phyloP scores from a whole-genome alignment of 2,329 filamentous ascomycete species.

The Cladosporium sphaerospermum region DNA sequence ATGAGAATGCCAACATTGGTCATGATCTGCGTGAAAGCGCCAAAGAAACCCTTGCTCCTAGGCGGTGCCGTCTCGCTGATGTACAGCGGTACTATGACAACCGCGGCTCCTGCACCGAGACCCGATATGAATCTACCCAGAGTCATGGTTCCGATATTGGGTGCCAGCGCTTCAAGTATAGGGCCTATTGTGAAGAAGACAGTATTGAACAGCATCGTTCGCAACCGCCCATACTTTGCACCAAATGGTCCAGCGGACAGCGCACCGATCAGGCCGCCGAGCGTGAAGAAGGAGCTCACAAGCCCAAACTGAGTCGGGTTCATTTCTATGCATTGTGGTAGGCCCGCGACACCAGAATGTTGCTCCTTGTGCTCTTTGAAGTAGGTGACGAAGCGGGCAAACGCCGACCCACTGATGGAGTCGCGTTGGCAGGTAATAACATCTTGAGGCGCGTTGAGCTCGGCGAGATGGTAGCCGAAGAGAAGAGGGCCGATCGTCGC shows the following conservation, averaged over 20 bases:
- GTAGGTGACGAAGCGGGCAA: slow-evolving; percentile 14
- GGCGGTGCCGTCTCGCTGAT: slow-evolving; percentile 85
- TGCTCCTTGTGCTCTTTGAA: slow-evolving; percentile 3
- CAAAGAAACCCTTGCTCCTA: slow-evolving; percentile 58
- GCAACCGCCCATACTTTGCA: slow-evolving; percentile 66
- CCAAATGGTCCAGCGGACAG: slow-evolving; percentile 73
- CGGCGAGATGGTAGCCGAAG: slow-evolving; percentile 90
- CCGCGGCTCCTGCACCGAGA: slow-evolving; percentile 77
- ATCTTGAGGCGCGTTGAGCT: slow-evolving; percentile 91
- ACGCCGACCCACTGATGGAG: slow-evolving; percentile 32
- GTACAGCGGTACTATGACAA: slow-evolving; percentile 90
- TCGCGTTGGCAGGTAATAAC: slow-evolving; percentile 72
- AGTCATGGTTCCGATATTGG: slow-evolving; percentile 60
- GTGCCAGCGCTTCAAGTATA: slow-evolving; percentile 64
- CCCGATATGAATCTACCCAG: slow-evolving; percentile 75
- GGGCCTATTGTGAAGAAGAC: slow-evolving; percentile 72
- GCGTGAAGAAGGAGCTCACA: slow-evolving; percentile 82
- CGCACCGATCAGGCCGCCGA: slow-evolving; percentile 81
- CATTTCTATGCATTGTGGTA: slow-evolving; percentile 85
- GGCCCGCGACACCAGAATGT: slow-evolving; percentile 15
- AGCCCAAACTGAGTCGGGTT: slow-evolving; percentile 71
- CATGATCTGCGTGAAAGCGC: slow-evolving; percentile 80
- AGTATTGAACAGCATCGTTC: slow-evolving; percentile 71
- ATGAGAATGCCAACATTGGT: slow-evolving; percentile 80
- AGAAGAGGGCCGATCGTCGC: slow-evolving; percentile 83